Evolutionary conservation across 352 stramenopile genomes (phyloP).

Genomic region (Phytophthora palmivora): DNA sequence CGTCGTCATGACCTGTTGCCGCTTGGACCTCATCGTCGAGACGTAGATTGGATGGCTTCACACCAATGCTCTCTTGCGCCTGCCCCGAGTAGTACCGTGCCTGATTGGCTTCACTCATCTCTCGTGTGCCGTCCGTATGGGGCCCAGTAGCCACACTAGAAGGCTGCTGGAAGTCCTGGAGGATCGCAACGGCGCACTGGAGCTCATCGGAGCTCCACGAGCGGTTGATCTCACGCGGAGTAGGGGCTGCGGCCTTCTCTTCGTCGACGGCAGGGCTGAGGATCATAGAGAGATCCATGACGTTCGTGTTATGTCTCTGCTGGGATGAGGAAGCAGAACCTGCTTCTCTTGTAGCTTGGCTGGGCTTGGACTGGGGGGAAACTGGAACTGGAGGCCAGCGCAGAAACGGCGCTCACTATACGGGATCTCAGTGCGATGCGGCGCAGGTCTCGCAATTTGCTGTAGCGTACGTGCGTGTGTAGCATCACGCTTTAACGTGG

Average conservation of each 20-base stretch:
- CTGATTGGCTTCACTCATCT: constrained; percentile 2
- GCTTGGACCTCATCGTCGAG: background rate
- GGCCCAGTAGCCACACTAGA: no score
- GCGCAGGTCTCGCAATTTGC: constrained; percentile 1
- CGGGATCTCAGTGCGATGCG: constrained; percentile 20
- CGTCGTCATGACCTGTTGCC: background rate
- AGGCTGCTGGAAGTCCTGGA: constrained; percentile 66
- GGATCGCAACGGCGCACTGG: constrained; percentile 66
- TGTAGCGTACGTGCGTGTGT: constrained; percentile 14
- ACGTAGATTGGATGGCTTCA: background rate
- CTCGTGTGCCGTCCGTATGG: background rate
- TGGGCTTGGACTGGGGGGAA: no score
- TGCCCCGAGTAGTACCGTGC: constrained; percentile 22
- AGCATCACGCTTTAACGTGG: constrained; percentile 11
- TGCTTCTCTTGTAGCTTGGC: constrained; percentile 4
- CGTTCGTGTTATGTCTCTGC: background rate
- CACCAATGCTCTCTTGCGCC: background rate
- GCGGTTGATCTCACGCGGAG: constrained; percentile 12
- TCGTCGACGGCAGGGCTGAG: constrained; percentile 52
- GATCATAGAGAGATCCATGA: constrained; percentile 67
- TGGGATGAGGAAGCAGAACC: no score
- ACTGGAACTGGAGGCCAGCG: constrained; percentile 14
- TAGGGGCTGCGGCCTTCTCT: constrained; percentile 20
- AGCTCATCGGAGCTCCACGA: constrained; percentile 63
- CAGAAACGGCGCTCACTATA: constrained; percentile 14